Evolutionary conservation across 2,329 filamentous ascomycete species (phyloP), one percentile per base, ranked within the genome.

Genomic region (Alternaria solani): DNA sequence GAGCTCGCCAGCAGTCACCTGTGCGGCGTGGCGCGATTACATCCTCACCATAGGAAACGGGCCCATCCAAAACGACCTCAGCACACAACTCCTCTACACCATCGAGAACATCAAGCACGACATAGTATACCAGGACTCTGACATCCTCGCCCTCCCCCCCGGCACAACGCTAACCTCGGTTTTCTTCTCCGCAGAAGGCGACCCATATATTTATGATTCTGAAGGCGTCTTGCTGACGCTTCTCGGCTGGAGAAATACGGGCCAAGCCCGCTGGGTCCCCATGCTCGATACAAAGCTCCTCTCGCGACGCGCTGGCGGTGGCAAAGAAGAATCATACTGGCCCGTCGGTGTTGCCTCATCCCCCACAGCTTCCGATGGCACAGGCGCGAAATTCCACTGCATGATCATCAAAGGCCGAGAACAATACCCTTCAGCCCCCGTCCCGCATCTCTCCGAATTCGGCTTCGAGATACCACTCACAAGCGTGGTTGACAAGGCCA

Each of bases 381-480:
- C 93, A 6, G 89, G 94, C 73, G 86, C 91, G 71, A 94, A 91
- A 73, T 99, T 99, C 79, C 94, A 98, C 84, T 99, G 96, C 81
- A 97, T 99, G 80, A 98, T 99, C 71, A 89, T 99, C 74, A 99
- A 99, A 81, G 95, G 95, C 64, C 91, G 91, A 36, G 95, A 99
- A 75, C 87, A 90, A 74, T 92, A 97, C 74, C 73, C 73, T 2
- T 94, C 94, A 0, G 56, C 97, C 95, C 81, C 98, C 94, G 81
- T 95, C 93, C 11, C 89, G 91, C 9, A 94, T 93, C 2, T 99
- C 36, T 94, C 90, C 42, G 95, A 99, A 77, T 99, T 99, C 74
- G 92, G 93, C 49, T 96, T 99, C 76, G 88, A 90, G 43, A 87
- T 99, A 18, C 95, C 96, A 0, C 82, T 97, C 34, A 87, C 87